Evolutionary conservation across 2,329 filamentous ascomycete species (phyloP).

Genomic region (Spiromastix sp.): DNA sequence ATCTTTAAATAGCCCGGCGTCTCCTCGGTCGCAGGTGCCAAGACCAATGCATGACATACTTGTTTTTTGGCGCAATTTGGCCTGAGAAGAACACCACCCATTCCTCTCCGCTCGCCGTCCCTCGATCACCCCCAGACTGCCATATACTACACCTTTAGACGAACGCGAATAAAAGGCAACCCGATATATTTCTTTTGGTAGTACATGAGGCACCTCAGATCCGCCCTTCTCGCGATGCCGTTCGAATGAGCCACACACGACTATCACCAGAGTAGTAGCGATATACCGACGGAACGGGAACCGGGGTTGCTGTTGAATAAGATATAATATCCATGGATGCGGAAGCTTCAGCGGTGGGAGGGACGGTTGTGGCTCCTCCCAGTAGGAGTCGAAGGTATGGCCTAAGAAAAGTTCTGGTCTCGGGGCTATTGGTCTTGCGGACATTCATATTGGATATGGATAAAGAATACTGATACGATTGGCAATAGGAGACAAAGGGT

Average conservation of each 20-base stretch:
- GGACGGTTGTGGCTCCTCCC: constrained; percentile 16
- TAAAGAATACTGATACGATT: too few species aligned
- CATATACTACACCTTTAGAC: too few species aligned
- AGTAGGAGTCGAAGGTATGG: constrained; percentile 22
- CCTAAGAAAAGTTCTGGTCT: too few species aligned
- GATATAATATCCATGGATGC: constrained; percentile 20
- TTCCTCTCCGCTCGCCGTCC: not conserved
- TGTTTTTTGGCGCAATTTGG: constrained; percentile 6
- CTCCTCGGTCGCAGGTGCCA: too few species aligned
- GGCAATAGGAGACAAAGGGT: constrained; percentile 28
- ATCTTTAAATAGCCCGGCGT: too few species aligned
- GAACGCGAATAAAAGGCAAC: too few species aligned
- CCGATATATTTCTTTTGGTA: too few species aligned
- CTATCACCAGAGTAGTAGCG: not conserved
- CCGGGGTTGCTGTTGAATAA: not conserved
- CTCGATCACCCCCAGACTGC: too few species aligned
- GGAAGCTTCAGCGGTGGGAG: constrained; percentile 20
- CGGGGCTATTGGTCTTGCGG: too few species aligned
- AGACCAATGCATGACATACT: too few species aligned
- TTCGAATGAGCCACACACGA: not conserved
- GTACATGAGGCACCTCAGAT: not conserved
- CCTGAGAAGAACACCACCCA: not conserved
- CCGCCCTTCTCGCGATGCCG: constrained; percentile 2
- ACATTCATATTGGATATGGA: too few species aligned
- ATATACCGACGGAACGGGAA: not conserved